Base-by-base conservation (phyloP, 1,284 basidiomycete genomes). In the Ustilago esculenta region DNA sequence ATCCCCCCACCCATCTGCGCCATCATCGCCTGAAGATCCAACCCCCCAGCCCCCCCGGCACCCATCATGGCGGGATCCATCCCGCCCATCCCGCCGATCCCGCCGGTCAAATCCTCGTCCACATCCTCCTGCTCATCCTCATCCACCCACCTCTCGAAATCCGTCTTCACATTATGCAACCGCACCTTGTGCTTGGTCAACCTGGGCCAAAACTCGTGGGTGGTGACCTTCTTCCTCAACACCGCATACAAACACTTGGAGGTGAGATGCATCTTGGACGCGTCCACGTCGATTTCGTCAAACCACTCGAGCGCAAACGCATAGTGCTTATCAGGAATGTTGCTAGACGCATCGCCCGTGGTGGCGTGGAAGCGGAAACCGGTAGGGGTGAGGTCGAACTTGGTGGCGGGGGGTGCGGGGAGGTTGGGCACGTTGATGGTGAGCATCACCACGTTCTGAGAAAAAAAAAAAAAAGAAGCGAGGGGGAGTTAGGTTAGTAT, bases 91-190 rank as follows among this genome's bases (percentile, higher is more conserved):
- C 76, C 85, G 11, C 77, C 78, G 83, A 84, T 84, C 2, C 83
- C 85, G 17, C 79, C 82, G 61, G 34, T 50, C 44, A 58, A 41
- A 18, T 67, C 80, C 10, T 67, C 67, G n/a, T 56, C 49, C 20
- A 56, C 72, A 11, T 66, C 78, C 32, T 69, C 50, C 72, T 82
- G 81, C 58, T 82, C 81, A 53, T 82, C 81, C 59, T 82, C 81
- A 51, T 82, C 81, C 17, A 82, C 81, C 81, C 81, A 82, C 68
- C 81, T 81, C 68, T 78, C 75, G 41, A 82, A 82, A 49, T 82
- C 81, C 43, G 81, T 82, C 79, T 82, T 82, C 72, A 82, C 79
- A 48, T 80, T 82, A 60, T 81, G 79, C 45, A 82, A 58, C 33
- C 80, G 75, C 20, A 78, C 65, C 77, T 82, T 82, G 15, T 82